Base-by-base conservation (phyloP, 1,139 yeast genomes). In the Candida sanyaensis region DNA sequence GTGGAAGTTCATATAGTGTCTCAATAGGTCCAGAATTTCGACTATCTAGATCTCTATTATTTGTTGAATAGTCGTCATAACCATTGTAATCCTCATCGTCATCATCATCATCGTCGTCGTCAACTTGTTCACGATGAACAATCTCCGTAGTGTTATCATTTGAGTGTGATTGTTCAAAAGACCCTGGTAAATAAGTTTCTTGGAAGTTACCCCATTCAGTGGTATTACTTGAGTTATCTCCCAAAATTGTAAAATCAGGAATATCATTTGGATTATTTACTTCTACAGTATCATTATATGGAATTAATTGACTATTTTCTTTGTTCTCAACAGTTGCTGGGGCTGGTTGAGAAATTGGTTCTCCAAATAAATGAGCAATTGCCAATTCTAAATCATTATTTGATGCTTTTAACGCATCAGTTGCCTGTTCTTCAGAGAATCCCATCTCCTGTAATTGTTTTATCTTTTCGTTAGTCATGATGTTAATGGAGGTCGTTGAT, bases 381-480 rank as follows among this genome's bases (percentile, higher is more conserved):
- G 89, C 89, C 38, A 68, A 68, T 41, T 75, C 76, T n/a, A 82
- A 69, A 55, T 83, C 76, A 52, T 78, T 72, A 46, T 73, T 68
- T 21, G 80, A 59, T 28, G 61, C 61, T 48, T 63, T 49, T 42
- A 80, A 65, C 0, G 84, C 84, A 26, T 61, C 64, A 7, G 52
- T 53, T 0, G 83, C 77, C 50, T 71, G 71, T 27, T 72, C 78
- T 5, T 64, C 67, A 50, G 76, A 61, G 60, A 84, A 78, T 30
- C 90, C 91, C 90, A 85, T 84, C 47, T 80, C 87, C 44, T 70
- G 65, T 50, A 84, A 73, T 57, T 70, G 74, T 31, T 53, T 55
- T 23, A 75, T 59, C 42, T 60, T 57, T 6, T 37, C 44, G 36
- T 54, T 52, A n/a, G 55, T 52, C 47, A 49, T 47, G 37, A 38